phyloP scores from a whole-genome alignment of 1,284 basidiomycete species.

The Heterobasidion annosum region DNA sequence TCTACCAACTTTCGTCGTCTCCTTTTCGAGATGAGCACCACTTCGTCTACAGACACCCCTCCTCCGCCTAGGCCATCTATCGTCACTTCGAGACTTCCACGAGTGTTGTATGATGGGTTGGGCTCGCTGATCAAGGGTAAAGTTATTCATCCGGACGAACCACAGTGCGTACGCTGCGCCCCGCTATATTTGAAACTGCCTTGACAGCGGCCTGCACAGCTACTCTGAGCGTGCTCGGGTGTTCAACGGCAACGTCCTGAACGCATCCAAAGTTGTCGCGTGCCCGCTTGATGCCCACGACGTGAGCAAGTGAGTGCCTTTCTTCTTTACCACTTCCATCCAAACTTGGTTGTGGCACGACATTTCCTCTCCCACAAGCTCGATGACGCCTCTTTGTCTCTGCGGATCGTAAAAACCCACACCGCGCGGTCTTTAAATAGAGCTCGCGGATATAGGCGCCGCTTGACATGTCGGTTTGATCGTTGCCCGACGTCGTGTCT shows the following conservation, averaged over 20 bases:
- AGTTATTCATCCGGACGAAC: conserved; percentile 5
- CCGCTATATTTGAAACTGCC: neutral
- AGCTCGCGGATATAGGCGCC: too few relatives aligned
- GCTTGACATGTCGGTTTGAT: too few relatives aligned
- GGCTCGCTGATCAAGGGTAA: conserved; percentile 3
- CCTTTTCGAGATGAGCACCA: neutral
- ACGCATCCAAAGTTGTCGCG: conserved; percentile 47
- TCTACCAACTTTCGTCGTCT: neutral
- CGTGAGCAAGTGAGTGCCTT: conserved; percentile 54
- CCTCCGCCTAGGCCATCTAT: neutral
- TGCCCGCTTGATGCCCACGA: conserved; percentile 68
- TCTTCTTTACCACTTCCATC: neutral
- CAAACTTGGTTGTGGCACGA: neutral
- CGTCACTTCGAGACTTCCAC: conserved; percentile 2
- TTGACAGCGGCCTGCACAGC: conserved; percentile 23
- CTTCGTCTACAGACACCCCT: neutral
- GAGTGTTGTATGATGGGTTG: conserved; percentile 7
- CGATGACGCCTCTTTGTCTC: too few relatives aligned
- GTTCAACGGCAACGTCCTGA: conserved; percentile 73
- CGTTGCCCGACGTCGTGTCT: too few relatives aligned
- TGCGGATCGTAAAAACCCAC: too few relatives aligned
- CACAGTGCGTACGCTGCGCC: conserved; percentile 1
- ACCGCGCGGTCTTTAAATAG: too few relatives aligned
- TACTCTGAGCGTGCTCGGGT: conserved; percentile 55
- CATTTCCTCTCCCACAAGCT: too few relatives aligned